Conservation (phyloP, 257 asterid genomes). For the Galeopsis tetrahit region DNA sequence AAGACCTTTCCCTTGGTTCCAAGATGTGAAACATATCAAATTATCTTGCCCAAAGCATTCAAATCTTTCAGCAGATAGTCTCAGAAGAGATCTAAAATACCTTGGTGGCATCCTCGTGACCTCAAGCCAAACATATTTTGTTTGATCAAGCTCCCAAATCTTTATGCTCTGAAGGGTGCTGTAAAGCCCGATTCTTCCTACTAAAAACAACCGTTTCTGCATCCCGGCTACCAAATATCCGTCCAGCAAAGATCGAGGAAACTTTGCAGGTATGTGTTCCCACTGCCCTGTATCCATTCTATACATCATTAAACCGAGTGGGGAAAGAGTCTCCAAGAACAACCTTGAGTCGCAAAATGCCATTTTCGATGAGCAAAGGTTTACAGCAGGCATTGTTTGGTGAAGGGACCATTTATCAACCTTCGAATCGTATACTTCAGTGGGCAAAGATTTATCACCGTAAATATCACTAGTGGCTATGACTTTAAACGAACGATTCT, state of each 20-base stretch:
- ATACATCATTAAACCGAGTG: conserved; percentile 96
- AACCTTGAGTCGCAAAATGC: conserved; percentile 94
- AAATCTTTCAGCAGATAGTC: conserved; percentile 94
- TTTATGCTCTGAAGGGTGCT: conserved; percentile 95
- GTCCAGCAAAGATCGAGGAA: conserved; percentile 90
- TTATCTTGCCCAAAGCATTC: conserved; percentile 99
- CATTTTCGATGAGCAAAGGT: conserved; percentile 97
- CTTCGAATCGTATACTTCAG: conserved; percentile 93
- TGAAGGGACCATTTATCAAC: conserved; percentile 79
- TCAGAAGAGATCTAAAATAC: conserved; percentile 85
- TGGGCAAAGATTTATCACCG: conserved; percentile 85
- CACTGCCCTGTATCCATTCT: conserved; percentile 80
- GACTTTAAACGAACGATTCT: conserved; percentile 73
- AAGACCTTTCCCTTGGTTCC: conserved; percentile 98
- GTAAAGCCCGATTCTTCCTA: conserved; percentile 91
- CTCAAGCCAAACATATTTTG: conserved; percentile 83
- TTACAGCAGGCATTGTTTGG: conserved; percentile 94
- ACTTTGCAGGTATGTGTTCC: conserved; percentile 98
- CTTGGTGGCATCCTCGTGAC: conserved; percentile 92
- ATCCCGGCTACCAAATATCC: conserved; percentile 97
- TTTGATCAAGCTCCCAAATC: conserved; percentile 97
- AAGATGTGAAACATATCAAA: conserved; percentile 91
- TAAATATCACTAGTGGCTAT: conserved; percentile 92
- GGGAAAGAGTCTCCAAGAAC: conserved; percentile 91
- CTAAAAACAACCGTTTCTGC: conserved; percentile 80